Base-by-base conservation (phyloP, 192 early-diverging fungal genomes). In the Coemansia furcata region DNA sequence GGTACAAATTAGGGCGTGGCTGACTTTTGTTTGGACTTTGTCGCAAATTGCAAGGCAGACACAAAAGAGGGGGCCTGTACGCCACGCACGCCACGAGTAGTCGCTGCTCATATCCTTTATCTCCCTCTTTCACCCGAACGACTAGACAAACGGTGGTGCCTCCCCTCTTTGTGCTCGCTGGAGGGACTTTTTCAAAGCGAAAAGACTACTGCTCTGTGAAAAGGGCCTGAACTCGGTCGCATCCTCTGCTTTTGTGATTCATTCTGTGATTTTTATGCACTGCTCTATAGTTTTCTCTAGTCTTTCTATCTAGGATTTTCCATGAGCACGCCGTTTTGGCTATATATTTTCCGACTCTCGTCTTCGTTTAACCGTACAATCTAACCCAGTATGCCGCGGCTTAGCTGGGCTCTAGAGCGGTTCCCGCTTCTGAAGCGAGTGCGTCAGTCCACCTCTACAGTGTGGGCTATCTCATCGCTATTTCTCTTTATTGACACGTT, bases 401-500 rank as follows among this genome's bases (percentile, higher is more conserved):
- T 63, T 1, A 42, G 58, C 30, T 10, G 19, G 3, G 17, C 17
- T 15, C 63, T 72, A 3, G 52, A 68, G 42, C 50, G 59, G 8
- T 32, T 62, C 11, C 58, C 39, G 26, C 39, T 40, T 3, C 36
- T 72, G 12, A 44, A 62, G 11, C 52, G 19, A 17, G 39, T 71
- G 12, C 73, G 69, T 36, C 14, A 32, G 32, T 66, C 69, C 6
- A 57, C 69, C n/a, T 43, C 26, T 3, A 72, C 78, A 26, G 68
- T 72, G 17, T 80, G 78, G 77, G 77, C 71, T 0, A 38, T 65
- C 23, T 62, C 76, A 12, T 73, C 71, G 54, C 46, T 78, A 1
- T 72, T 72, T 4, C 71, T 78, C 6, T 78, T 68, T 17, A 68
- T 77, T 11, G 75, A 77, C 29, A 77, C 75, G 5, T 72, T 77